Base-by-base conservation (phyloP, 305 asterid genomes). In the Coffea humblotiana region DNA sequence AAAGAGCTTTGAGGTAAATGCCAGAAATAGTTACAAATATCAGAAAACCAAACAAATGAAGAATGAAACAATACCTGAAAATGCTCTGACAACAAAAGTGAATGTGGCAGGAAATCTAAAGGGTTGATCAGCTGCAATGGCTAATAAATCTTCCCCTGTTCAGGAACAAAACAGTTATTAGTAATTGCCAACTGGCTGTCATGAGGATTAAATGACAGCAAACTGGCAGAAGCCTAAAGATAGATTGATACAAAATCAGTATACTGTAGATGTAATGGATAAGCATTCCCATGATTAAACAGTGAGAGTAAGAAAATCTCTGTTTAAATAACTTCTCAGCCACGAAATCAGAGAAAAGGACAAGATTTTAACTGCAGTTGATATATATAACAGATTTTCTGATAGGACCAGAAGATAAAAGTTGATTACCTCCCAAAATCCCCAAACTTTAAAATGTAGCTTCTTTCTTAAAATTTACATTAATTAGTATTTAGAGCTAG, bases 101-200 rank as follows among this genome's bases (percentile, higher is more conserved):
- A 93, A 95, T 79, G 99, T 95, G 67, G 99, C 98, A 51, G 99
- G 99, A 87, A 95, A 95, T n/a, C 99, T 91, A 85, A 95, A 95
- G 14, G 99, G 99, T 83, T 95, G 99, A 87, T 95, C 99, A n/a
- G 95, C 99, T 51, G 98, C 97, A 74, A 95, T 90, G 78, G 98
- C 87, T 83, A 95, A 85, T 84, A 95, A 83, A 86, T 95, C 99
- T 91, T 95, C 99, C 82, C 99, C 98, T 95, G 94, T 88, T 19
- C 64, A 61, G 77, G 32, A 77, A 51, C 75, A 66, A 43, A 52
- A 72, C 43, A 48, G 48, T 48, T 58, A 74, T 60, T 80, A 79
- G 25, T 70, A 78, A n/a, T 21, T 11, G 37, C 68, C 11, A 7
- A 78, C 29, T 21, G 27, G 11, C 37, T 19, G 47, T 43, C 27